These are phyloP conservation scores for Lasiosphaeria miniovina DNA, from an alignment of 495 filamentous ascomycete genomes.

Conservation along the genomic window DNA sequence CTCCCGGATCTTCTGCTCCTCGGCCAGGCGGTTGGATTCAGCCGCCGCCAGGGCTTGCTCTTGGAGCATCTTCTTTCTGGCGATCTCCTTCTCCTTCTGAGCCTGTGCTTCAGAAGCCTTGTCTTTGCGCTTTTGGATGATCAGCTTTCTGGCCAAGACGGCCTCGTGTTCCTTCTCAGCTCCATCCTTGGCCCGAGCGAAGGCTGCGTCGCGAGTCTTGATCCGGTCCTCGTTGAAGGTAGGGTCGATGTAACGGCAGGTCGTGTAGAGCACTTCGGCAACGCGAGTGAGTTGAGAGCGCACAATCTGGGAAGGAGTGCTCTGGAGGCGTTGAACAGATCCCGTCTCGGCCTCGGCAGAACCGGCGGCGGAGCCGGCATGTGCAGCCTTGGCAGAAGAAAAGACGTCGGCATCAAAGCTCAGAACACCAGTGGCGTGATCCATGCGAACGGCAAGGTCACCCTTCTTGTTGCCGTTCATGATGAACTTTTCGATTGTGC, in stretches of 20 bases:
- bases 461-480: constrained; percentile 99
- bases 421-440: constrained; percentile 89
- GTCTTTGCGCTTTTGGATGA: constrained; percentile 97
- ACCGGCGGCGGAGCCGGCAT: constrained; percentile 78
- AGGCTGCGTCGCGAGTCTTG: constrained; percentile 75
- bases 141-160: constrained; percentile 78
- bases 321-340: constrained; percentile 91
- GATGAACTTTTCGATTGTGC: constrained; percentile 98
- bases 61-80: constrained; percentile 74
- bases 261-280: constrained; percentile 84
- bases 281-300: constrained; percentile 89
- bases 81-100: constrained; percentile 87
- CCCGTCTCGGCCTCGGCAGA: constrained; percentile 84
- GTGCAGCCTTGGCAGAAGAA: constrained; percentile 90
- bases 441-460: constrained; percentile 91
- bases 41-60: constrained; percentile 84
- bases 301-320: constrained; percentile 96
- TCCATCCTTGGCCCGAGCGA: constrained; percentile 76
- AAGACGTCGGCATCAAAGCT: constrained; percentile 98
- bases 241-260: constrained; percentile 92
- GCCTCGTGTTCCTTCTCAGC: constrained; percentile 89
- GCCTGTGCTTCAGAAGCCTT: constrained; percentile 80
- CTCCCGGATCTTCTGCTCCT: constrained; percentile 89
- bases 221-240: constrained; percentile 74
- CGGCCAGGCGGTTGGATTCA: constrained; percentile 78